Base-by-base conservation (phyloP, 2,329 filamentous ascomycete genomes). In the Botrytis medusae region DNA sequence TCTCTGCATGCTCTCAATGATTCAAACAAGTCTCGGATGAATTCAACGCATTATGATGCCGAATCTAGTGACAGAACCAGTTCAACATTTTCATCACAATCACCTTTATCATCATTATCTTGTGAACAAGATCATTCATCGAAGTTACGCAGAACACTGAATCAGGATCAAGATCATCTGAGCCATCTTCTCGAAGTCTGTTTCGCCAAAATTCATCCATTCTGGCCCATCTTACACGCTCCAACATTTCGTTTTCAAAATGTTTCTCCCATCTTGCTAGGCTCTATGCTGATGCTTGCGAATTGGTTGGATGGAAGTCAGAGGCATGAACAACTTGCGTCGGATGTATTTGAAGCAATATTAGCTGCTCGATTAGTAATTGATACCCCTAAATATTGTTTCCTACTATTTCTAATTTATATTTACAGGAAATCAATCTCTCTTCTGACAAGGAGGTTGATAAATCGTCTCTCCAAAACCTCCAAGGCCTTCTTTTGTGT, bases 221-320 rank as follows among this genome's bases (percentile, higher is more conserved):
- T 16, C 37, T 71, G 69, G 69, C 57, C 69, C 22, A 29, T 71
- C 20, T 51, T 71, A 32, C 69, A 71, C 22, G 69, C 69, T 46
- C 42, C 69, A 25, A 71, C 69, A 7, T 71, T 71, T 18, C 20
- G 40, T 32, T 5, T 57, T 37, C 42, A 60, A n/a, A 40, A 8
- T 63, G 32, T 18, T 46, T 71, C 69, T 1, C 57, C 69, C 2
- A 62, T 71, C 18, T 51, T 71, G 20, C 16, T 71, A n/a, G 69
- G 69, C 20, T 71, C 69, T 42, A 51, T 71, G 57, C 8, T 71
- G 9, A 46, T 62, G 42, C 37, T 71, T 16, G 69, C 69, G 6
- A 62, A 60, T 32, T 71, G 69, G 69, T 25, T 71, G 20, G 40
- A 40, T 18, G 25, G 32, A 12, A 29, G 40, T 71, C 16, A 44